Conservation (phyloP, 2,329 filamentous ascomycete species). For the Xylariaceae sp. region DNA sequence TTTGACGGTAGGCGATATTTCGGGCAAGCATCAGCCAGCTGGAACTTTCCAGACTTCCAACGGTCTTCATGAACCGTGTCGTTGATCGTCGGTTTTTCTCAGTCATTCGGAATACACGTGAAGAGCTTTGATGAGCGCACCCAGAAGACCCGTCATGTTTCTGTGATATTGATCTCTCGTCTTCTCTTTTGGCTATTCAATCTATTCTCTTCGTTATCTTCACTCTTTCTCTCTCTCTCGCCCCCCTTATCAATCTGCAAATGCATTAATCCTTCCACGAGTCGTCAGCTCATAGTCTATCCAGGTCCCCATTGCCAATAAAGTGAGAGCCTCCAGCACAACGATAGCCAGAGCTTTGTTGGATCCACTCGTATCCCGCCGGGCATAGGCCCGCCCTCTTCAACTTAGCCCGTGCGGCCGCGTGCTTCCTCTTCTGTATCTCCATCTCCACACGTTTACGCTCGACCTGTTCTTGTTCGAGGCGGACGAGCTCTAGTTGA, state of each 20-base stretch:
- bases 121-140: neutral
- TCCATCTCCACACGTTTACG: slow-evolving; percentile 31
- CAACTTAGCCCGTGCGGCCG: slow-evolving; percentile 43
- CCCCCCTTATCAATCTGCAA: neutral
- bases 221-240: neutral
- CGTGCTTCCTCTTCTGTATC: slow-evolving; percentile 37
- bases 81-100: neutral
- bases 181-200: neutral
- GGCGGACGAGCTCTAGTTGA: slow-evolving; percentile 13
- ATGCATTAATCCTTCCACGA: neutral
- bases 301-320: slow-evolving; percentile 8
- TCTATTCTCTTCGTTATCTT: neutral
- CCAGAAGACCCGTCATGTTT: neutral
- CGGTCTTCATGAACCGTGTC: no score
- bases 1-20: no score
- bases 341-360: slow-evolving; percentile 19
- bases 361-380: slow-evolving; percentile 40
- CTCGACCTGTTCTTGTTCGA: slow-evolving; percentile 14
- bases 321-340: slow-evolving; percentile 25
- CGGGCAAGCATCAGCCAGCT: no score
- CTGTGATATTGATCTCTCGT: neutral
- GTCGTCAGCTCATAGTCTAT: slow-evolving; percentile 7
- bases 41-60: no score
- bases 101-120: neutral
- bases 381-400: slow-evolving; percentile 50